Evolutionary conservation across 2,329 filamentous ascomycete species (phyloP).

Genomic region (Nakataea oryzae): DNA sequence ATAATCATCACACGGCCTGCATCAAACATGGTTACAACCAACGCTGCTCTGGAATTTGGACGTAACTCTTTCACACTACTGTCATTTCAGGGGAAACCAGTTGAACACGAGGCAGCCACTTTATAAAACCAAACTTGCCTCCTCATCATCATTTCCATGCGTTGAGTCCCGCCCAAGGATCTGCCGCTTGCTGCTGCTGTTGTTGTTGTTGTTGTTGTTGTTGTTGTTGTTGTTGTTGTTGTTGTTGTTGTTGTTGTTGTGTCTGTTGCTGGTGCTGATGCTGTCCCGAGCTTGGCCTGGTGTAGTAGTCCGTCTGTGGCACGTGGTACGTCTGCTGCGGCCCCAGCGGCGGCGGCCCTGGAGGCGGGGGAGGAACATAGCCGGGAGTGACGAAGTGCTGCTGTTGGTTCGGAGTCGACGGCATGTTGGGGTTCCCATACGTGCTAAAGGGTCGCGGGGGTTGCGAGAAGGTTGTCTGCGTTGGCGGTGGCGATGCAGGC

Average conservation of each 20-base stretch:
- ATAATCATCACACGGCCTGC: no score
- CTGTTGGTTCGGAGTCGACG: conserved; percentile 23
- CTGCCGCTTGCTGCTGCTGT: conserved; percentile 22
- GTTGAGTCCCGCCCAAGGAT: conserved; percentile 42
- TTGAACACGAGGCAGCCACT: background rate
- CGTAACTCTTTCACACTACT: background rate
- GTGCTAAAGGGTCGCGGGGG: conserved; percentile 35
- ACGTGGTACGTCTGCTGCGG: conserved; percentile 54
- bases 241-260: no score
- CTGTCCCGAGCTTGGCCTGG: conserved; percentile 16
- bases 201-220: conserved; percentile 24
- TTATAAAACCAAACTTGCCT: background rate
- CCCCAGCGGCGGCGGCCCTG: conserved; percentile 50
- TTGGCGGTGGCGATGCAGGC: conserved; percentile 50
- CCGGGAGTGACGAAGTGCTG: conserved; percentile 41
- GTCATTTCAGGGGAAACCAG: background rate
- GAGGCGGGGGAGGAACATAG: conserved; percentile 53
- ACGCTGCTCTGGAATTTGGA: no score
- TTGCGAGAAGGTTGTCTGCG: conserved; percentile 42
- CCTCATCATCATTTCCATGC: conserved; percentile 33
- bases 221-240: conserved; percentile 28
- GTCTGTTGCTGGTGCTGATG: conserved; percentile 27
- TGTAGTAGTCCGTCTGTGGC: conserved; percentile 19
- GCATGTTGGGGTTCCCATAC: conserved; percentile 30
- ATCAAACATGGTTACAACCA: no score